Percentiles rank a stretch among this genome's conserved stretches.
Evolutionary conservation across 768 basidiomycete genomes (phyloP).

Genomic region (Strobilomyces confusus): DNA sequence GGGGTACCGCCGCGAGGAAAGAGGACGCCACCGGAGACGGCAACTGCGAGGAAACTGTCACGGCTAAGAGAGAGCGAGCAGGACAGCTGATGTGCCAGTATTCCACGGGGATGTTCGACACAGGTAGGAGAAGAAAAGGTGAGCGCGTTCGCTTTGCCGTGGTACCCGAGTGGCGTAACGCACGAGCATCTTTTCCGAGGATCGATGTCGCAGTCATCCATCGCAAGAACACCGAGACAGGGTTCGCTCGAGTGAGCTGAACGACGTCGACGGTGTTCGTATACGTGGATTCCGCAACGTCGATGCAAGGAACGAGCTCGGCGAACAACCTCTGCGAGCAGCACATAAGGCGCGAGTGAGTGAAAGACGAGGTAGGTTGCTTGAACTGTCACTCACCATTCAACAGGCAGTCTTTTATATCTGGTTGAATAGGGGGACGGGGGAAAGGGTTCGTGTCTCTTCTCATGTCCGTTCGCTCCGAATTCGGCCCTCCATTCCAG

Average conservation of each 20-base stretch:
- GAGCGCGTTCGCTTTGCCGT: neutral
- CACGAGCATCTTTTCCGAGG: slow-evolving; percentile 29
- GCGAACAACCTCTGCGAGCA: slow-evolving; percentile 9
- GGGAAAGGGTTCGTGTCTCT: neutral
- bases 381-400: slow-evolving; percentile 13
- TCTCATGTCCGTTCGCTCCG: slow-evolving; percentile 5
- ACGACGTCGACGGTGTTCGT: slow-evolving; percentile 24
- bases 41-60: neutral
- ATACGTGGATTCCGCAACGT: slow-evolving; percentile 28
- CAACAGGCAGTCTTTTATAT: slow-evolving; percentile 16
- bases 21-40: no score
- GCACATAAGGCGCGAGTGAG: slow-evolving; percentile 2
- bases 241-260: slow-evolving; percentile 25
- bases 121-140: neutral
- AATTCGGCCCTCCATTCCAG: neutral
- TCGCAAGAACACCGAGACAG: slow-evolving; percentile 54
- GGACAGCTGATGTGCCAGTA: neutral
- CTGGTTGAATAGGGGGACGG: no score
- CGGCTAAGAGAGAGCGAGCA: neutral
- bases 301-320: slow-evolving; percentile 33
- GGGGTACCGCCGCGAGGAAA: neutral
- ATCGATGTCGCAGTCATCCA: slow-evolving; percentile 74
- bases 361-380: slow-evolving; percentile 1
- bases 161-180: slow-evolving; percentile 11
- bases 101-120: neutral